Evolutionary conservation across 306 rosid species (phyloP), one percentile per base, ranked within the genome.

Genomic region (Purshia tridentata): DNA sequence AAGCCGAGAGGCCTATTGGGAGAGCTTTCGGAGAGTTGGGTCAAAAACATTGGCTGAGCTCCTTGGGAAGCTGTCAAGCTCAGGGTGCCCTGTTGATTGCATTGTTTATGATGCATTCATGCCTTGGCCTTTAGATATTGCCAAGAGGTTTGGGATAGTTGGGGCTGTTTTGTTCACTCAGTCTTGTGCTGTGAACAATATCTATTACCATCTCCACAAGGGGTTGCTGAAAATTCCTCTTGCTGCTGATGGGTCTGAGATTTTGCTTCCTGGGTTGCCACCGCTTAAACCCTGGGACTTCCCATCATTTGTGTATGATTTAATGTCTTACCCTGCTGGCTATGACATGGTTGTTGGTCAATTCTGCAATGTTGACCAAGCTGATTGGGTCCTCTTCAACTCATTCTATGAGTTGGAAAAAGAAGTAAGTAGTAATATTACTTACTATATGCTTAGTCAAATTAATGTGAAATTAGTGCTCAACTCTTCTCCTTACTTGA

Each of bases 81-180:
- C 83, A 2, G 16, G 13, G n/a, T 3, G 39, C 20, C 82, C 84
- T 0, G 61, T 85, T 49, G 76, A 79, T 48, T 82, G 85, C 20
- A 11, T 86, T n/a, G 74, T 86, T 2, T 89, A 89, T 65, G 91
- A 89, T 44, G 14, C 86, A 0, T 22, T 85, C 1, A 0, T 87
- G 16, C 49, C 74, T 7, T 87, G 90, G 90, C 83, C 57, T 3
- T 71, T 85, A 49, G 90, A 87, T 45, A 76, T 87, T 3, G 77
- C 87, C 42, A 89, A 76, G 76, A 77, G 74, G 9, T 82, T 81
- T 72, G 86, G 88, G 0, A 13, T 86, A 9, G 4, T 20, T 1
- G 89, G 79, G 57, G 88, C 86, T 54, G 64, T 79, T 42, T 83
- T 81, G 67, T 87, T 87, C 62, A 86, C 95, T 12, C 90, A 87